Conservation (phyloP, 1,139 yeast genomes). For the Geotrichum citri-aurantii region DNA sequence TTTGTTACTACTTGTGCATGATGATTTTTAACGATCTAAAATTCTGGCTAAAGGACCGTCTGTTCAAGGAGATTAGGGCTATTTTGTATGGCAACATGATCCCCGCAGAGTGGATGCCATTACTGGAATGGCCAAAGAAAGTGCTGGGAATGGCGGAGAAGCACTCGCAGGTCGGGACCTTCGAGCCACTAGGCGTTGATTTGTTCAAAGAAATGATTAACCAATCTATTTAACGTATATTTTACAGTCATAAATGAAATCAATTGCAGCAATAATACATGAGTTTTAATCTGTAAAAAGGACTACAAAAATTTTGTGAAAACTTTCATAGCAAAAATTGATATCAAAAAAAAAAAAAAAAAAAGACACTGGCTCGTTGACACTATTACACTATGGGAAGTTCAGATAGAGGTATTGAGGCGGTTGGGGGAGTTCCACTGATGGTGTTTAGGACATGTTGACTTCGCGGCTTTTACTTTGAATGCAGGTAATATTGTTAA, state of each 20-base stretch:
- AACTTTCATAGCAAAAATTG: too few species aligned
- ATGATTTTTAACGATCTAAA: neutral
- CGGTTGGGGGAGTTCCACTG: neutral
- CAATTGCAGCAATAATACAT: too few species aligned
- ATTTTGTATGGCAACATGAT: neutral
- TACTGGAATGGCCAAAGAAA: constrained; percentile 7
- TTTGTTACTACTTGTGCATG: constrained; percentile 4
- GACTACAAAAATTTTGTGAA: too few species aligned
- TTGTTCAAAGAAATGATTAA: constrained; percentile 3
- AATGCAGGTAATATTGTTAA: too few species aligned
- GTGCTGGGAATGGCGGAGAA: neutral
- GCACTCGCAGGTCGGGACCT: neutral
- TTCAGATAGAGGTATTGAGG: neutral
- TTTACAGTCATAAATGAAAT: neutral
- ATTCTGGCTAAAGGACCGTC: constrained; percentile 10
- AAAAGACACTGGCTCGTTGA: too few species aligned
- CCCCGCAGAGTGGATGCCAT: constrained; percentile 1
- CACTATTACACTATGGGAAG: neutral
- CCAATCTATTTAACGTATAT: neutral
- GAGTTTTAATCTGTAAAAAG: too few species aligned
- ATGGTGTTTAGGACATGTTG: neutral
- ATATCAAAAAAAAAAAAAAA: too few species aligned
- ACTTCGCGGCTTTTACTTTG: neutral
- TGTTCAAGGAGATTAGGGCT: neutral
- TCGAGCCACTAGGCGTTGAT: neutral